Base-by-base conservation (phyloP, 345 rosid species). In the Turnera subulata region DNA sequence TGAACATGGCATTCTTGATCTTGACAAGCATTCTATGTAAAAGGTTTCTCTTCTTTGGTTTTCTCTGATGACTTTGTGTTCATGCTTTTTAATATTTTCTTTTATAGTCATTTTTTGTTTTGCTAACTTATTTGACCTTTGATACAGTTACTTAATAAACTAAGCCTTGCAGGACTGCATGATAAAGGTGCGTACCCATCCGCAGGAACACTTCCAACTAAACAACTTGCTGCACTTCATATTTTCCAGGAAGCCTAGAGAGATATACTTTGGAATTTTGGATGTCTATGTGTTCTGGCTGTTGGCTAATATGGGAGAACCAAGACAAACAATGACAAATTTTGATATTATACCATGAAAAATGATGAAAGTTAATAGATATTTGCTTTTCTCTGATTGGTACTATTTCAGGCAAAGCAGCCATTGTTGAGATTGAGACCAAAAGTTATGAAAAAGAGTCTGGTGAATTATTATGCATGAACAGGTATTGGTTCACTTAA, bases 371-470 rank as follows among this genome's bases (percentile, higher is more conserved):
- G n/a, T 37, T 37, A 7, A 37, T 7, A 1, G 17, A 29, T 46
- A 13, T 32, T 38, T 40, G 37, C 51, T 54, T 62, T 4, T 47
- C 54, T 24, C 40, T 15, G 47, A 12, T 42, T 64, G 25, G 43
- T 62, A 40, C n/a, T n/a, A 39, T 64, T 65, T 61, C 73, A 92
- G 97, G 95, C 58, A 92, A 89, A 72, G 97, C 98, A 25, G 96
- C 99, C 59, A 60, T 93, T 58, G 52, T 84, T 61, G 97, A 89
- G 69, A 53, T 84, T 44, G 97, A 89, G 77, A 84, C 80, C 55
- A 89, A 53, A 75, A 81, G 82, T 80, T 92, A 76, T 54, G 82
- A 80, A 65, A 64, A 79, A 77, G 84, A 71, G 45, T 82, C 89
- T 32, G 96, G 82, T 45, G 94, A 85, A 69, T 45, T 82, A 43